phyloP scores from a whole-genome alignment of 306 rosid genomes.

The Castanea mollissima region DNA sequence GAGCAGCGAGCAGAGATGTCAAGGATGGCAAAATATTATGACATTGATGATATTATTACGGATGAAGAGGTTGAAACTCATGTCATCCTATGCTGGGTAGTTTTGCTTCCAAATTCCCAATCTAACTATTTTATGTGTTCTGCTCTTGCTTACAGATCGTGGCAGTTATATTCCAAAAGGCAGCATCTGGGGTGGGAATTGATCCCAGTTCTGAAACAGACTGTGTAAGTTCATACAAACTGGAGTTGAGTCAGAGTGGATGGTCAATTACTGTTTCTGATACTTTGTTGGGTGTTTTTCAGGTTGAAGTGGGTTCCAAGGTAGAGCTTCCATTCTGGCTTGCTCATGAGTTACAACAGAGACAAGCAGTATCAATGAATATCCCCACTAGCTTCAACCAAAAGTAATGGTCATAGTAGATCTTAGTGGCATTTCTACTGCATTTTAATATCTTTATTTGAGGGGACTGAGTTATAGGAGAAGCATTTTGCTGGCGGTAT shows the following conservation, averaged over 20 bases:
- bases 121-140: conserved; percentile 14
- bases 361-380: conserved; percentile 68
- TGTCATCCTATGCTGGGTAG: neutral
- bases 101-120: conserved; percentile 5
- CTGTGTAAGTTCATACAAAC: conserved; percentile 48
- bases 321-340: conserved; percentile 97
- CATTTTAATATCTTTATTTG: neutral
- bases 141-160: conserved; percentile 48
- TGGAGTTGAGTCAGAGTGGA: conserved; percentile 3
- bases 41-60: conserved; percentile 71
- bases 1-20: conserved; percentile 19
- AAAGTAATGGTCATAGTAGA: conserved; percentile 44
- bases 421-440: conserved; percentile 6
- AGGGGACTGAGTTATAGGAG: neutral
- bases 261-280: conserved; percentile 28
- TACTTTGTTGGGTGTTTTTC: conserved; percentile 36
- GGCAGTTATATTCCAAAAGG: conserved; percentile 67
- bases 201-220: conserved; percentile 82
- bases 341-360: conserved; percentile 68
- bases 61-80: conserved; percentile 68
- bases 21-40: conserved; percentile 73
- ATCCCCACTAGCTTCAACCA: conserved; percentile 80
- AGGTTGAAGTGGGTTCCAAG: conserved; percentile 90
- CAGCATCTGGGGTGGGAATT: conserved; percentile 80
- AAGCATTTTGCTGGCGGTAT: neutral